A percentile compares a stretch with the other conserved stretches of the same genome.
Evolutionary conservation across 2,329 filamentous ascomycete species (phyloP).

Genomic region (Apiospora hydei): DNA sequence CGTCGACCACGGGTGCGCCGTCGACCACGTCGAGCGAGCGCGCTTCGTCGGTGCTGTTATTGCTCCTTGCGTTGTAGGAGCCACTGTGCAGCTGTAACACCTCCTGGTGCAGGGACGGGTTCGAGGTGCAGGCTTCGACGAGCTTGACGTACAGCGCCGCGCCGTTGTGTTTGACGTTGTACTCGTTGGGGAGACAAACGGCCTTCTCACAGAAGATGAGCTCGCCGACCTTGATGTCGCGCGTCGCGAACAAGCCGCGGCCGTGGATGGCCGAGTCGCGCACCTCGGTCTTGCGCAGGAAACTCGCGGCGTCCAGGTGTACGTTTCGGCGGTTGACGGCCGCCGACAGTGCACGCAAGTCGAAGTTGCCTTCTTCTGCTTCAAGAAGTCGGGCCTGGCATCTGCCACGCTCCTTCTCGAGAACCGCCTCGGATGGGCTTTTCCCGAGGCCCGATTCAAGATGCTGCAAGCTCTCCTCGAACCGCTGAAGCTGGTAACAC

Average conservation of each 20-base stretch:
- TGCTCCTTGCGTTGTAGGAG: slow-evolving; percentile 40
- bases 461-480: slow-evolving; percentile 2
- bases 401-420: slow-evolving; percentile 28
- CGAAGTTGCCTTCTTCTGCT: slow-evolving; percentile 30
- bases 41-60: not conserved
- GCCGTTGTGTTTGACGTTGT: slow-evolving; percentile 48
- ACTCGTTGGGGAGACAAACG: slow-evolving; percentile 49
- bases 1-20: slow-evolving; percentile 46
- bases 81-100: slow-evolving; percentile 47
- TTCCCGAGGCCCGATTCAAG: not conserved
- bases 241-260: slow-evolving; percentile 51
- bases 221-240: slow-evolving; percentile 47
- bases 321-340: slow-evolving; percentile 27
- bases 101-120: slow-evolving; percentile 44
- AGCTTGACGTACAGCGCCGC: slow-evolving; percentile 52
- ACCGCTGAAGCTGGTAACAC: slow-evolving; percentile 41
- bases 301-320: slow-evolving; percentile 45
- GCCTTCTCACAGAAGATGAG: slow-evolving; percentile 53
- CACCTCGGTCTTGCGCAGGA: slow-evolving; percentile 43
- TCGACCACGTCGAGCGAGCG: slow-evolving; percentile 41
- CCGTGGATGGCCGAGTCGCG: slow-evolving; percentile 45
- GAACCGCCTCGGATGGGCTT: not conserved
- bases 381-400: slow-evolving; percentile 30
- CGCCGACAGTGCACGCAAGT: slow-evolving; percentile 29
- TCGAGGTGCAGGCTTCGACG: slow-evolving; percentile 48